phyloP scores from a whole-genome alignment of 164 flowering plant genomes.

The Malania oleifera region DNA sequence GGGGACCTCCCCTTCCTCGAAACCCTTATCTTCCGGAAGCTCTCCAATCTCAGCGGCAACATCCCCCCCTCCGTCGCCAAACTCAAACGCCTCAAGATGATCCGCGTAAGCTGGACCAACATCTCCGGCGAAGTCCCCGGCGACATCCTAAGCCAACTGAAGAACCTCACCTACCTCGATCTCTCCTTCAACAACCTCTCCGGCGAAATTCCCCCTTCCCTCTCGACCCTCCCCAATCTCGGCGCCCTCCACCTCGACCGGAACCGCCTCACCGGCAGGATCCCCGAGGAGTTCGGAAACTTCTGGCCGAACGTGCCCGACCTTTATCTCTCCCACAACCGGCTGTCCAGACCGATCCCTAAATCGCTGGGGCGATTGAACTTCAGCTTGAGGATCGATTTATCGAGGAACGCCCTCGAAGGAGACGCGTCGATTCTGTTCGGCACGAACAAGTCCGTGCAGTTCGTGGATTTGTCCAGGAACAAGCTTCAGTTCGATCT shows the following conservation, averaged over 20 bases:
- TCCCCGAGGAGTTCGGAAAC: too few relatives aligned
- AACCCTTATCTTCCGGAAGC: neutral
- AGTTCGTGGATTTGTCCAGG: too few relatives aligned
- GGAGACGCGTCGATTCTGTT: too few relatives aligned
- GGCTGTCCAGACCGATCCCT: neutral
- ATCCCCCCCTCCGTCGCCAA: neutral
- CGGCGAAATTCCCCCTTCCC: neutral
- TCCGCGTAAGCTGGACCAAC: neutral
- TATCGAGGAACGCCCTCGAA: neutral
- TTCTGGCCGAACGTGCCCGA: neutral
- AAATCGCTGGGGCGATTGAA: neutral
- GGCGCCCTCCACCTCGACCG: slow-evolving; percentile 1
- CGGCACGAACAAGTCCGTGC: too few relatives aligned
- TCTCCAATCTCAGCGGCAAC: neutral
- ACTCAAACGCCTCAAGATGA: neutral
- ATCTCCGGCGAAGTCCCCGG: neutral
- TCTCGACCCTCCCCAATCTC: neutral
- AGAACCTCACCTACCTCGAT: neutral
- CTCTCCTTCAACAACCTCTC: neutral
- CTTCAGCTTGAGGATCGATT: neutral
- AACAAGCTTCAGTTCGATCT: too few relatives aligned
- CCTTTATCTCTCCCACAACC: neutral
- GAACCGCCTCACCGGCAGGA: slow-evolving; percentile 1
- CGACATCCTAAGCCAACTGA: neutral
- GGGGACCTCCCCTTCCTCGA: neutral